Percentiles rank a stretch among this genome's conserved stretches.
phyloP scores from a whole-genome alignment of 768 basidiomycete genomes.

The Rhizopogon vulgaris region DNA sequence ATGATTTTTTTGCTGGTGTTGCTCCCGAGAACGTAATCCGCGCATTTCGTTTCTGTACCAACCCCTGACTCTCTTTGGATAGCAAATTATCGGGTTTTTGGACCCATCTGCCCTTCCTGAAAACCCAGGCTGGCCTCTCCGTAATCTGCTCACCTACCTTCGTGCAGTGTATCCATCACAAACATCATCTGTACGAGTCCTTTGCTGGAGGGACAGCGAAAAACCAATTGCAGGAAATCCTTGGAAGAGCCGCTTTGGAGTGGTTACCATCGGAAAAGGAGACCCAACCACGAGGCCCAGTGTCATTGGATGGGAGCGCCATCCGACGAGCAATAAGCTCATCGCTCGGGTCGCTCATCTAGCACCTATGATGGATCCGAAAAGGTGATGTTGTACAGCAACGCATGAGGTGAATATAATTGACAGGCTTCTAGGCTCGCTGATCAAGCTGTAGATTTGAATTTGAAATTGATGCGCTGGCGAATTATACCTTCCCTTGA shows the following conservation, averaged over 20 bases:
- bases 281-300: slow-evolving; percentile 34
- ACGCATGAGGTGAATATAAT: neutral
- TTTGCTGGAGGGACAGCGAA: slow-evolving; percentile 75
- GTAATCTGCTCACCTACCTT: slow-evolving; percentile 86
- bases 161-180: slow-evolving; percentile 48
- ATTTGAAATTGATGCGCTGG: slow-evolving; percentile 98
- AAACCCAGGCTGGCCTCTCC: slow-evolving; percentile 88
- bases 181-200: slow-evolving; percentile 48
- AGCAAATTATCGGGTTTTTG: slow-evolving; percentile 59
- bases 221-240: slow-evolving; percentile 29
- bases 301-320: slow-evolving; percentile 96
- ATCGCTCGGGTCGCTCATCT: slow-evolving; percentile 85
- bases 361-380: slow-evolving; percentile 95
- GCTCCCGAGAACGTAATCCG: slow-evolving; percentile 35
- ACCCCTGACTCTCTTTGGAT: neutral
- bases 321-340: slow-evolving; percentile 70
- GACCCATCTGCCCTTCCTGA: slow-evolving; percentile 78
- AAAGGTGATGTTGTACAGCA: slow-evolving; percentile 39
- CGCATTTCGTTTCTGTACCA: neutral
- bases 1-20: slow-evolving; percentile 47
- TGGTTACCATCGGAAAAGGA: slow-evolving; percentile 26
- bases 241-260: slow-evolving; percentile 64
- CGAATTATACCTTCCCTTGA: slow-evolving; percentile 86
- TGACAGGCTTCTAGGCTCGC: slow-evolving; percentile 54
- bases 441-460: slow-evolving; percentile 95